Evolutionary conservation across 73 alveolate species (phyloP).

Genomic region (Stentor roeselii): DNA sequence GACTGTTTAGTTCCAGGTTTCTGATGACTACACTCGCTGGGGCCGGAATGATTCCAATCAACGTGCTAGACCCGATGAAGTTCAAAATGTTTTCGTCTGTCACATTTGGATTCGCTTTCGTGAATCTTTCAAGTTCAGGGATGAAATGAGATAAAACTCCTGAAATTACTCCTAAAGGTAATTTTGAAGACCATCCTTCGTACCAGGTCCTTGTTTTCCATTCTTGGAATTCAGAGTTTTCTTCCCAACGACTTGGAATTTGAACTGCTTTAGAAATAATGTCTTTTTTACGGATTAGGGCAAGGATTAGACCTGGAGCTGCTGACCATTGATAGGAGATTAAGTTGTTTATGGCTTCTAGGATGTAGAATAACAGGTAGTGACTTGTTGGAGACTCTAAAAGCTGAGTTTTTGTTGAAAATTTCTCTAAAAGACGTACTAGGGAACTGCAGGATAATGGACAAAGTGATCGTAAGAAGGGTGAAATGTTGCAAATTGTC

Average conservation of each 20-base stretch:
- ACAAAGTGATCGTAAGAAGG: background rate
- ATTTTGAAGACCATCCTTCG: background rate
- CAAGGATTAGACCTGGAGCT: background rate
- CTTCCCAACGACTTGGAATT: background rate
- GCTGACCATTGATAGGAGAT: conserved; percentile 9
- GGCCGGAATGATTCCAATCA: background rate
- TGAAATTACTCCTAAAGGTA: background rate
- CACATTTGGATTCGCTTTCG: background rate
- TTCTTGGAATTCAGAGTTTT: background rate
- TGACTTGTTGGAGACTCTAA: background rate
- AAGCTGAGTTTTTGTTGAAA: background rate
- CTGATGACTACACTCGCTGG: background rate
- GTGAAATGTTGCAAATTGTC: background rate
- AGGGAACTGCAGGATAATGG: background rate
- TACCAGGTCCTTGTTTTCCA: conserved; percentile 13
- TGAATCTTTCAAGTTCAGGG: background rate
- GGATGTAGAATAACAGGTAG: background rate
- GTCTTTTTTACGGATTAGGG: conserved; percentile 1
- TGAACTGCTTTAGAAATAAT: background rate
- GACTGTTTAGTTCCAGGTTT: background rate
- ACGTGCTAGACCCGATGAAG: background rate
- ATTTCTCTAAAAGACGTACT: background rate
- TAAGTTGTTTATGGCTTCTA: background rate
- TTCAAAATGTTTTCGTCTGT: background rate
- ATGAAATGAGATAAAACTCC: background rate